These are phyloP conservation scores for Hypholoma sublateritium DNA, from an alignment of 768 basidiomycete species.

Conservation along the genomic window DNA sequence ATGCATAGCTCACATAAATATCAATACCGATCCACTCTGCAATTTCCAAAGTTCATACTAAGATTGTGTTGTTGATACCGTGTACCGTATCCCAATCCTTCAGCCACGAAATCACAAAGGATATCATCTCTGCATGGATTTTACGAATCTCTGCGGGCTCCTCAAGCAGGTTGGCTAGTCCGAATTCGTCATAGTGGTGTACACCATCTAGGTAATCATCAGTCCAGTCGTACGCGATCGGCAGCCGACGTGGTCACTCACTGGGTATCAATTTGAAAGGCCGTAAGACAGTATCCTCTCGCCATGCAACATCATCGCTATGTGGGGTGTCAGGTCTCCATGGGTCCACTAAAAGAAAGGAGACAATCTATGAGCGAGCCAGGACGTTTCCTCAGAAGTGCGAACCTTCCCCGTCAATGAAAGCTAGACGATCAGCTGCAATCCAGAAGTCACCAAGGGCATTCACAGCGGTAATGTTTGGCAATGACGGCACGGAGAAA, in stretches of 20 bases:
- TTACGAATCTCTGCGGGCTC: conserved; percentile 80
- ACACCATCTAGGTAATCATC: conserved; percentile 51
- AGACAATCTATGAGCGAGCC: neutral
- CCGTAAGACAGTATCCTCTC: conserved; percentile 67
- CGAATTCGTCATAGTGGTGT: conserved; percentile 80
- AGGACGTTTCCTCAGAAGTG: neutral
- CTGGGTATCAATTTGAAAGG: conserved; percentile 90
- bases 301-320: conserved; percentile 64
- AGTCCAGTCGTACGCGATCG: neutral
- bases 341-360: conserved; percentile 63
- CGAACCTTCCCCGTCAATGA: conserved; percentile 84
- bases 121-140: conserved; percentile 79
- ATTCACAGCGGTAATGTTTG: conserved; percentile 85
- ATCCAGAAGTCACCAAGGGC: conserved; percentile 82
- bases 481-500: conserved; percentile 68
- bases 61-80: conserved; percentile 11
- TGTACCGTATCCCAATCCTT: conserved; percentile 39
- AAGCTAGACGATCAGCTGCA: conserved; percentile 76
- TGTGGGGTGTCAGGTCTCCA: conserved; percentile 90
- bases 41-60: neutral
- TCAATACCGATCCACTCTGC: no score
- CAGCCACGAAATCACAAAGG: conserved; percentile 78
- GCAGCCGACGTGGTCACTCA: conserved; percentile 33
- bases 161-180: conserved; percentile 51
- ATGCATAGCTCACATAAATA: no score